phyloP scores from a whole-genome alignment of 345 rosid genomes.

The Garcia nutans region DNA sequence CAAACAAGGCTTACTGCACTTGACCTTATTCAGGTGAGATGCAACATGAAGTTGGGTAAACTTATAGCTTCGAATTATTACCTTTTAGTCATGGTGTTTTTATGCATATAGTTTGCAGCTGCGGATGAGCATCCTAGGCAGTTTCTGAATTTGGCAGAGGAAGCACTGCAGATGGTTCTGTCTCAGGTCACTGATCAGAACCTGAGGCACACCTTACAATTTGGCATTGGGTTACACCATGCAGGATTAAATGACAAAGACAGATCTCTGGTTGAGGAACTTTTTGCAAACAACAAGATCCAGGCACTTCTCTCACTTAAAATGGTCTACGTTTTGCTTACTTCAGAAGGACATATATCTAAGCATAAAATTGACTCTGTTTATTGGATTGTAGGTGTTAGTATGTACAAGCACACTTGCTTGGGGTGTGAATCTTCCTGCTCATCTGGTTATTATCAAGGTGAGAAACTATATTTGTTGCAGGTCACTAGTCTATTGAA shows the following conservation, averaged over 20 bases:
- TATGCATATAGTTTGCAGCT: conserved; percentile 60
- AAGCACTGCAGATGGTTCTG: conserved; percentile 90
- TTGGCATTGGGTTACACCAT: conserved; percentile 96
- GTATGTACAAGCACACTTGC: conserved; percentile 96
- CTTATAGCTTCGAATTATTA: background rate
- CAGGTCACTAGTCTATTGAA: background rate
- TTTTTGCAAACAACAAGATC: conserved; percentile 91
- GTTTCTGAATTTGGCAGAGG: conserved; percentile 81
- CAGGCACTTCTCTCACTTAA: conserved; percentile 57
- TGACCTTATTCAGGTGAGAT: conserved; percentile 88
- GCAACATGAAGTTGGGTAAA: conserved; percentile 19
- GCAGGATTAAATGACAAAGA: conserved; percentile 97
- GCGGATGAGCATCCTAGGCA: conserved; percentile 96
- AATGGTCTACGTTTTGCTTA: conserved; percentile 13
- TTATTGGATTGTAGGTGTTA: conserved; percentile 52
- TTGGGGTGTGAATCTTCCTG: conserved; percentile 98
- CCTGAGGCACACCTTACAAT: conserved; percentile 90
- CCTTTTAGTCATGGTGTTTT: background rate
- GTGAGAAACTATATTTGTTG: conserved; percentile 35
- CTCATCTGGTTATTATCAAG: conserved; percentile 97
- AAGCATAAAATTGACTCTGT: background rate
- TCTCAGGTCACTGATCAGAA: conserved; percentile 91
- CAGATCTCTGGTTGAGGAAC: conserved; percentile 92
- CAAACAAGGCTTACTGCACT: conserved; percentile 98
- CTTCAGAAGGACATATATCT: background rate